Evolutionary conservation across 345 rosid species (phyloP), one percentile per base, ranked within the genome.

Genomic region (Hevea brasiliensis): DNA sequence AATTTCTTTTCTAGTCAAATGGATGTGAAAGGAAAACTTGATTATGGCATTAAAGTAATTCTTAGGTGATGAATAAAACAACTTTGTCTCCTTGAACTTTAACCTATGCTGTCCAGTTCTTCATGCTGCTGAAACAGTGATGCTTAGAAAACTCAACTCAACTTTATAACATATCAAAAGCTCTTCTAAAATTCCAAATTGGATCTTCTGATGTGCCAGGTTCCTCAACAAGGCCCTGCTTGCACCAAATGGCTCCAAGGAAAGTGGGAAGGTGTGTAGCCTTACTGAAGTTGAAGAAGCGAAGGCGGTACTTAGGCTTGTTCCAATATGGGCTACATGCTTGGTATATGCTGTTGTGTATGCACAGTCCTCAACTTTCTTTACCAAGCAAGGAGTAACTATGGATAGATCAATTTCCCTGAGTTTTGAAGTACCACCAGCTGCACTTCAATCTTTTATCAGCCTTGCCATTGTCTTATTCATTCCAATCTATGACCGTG

Each of bases 241-340:
- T 53, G 53, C 68, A 15, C 68, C 73, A 51, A 57, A 60, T 51
- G 68, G 72, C 42, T 60, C 65, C 2, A 50, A 42, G 50, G 50
- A 23, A 55, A 67, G 21, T 58, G 67, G 50, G 57, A 71, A 71
- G 14, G 53, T 27, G 7, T 77, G 76, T 29, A 77, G 67, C 23
- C 24, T 68, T 4, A 8, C 44, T 13, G 81, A 72, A 50, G 73
- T 78, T 32, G 74, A 78, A 68, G 77, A 68, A 68, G 68, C 77
- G 0, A 78, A 78, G 74, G 67, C 81, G 29, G 61, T 73, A 11
- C 73, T 68, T 32, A 67, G 77, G 70, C 81, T 72, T 35, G 21
- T 73, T 37, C 81, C 81, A 13, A 78, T 78, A 68, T 78, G 81
- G 81, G 8, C 18, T 10, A 53, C 77, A 3, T 68, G 81, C 51